Conservation (phyloP, 192 early-diverging fungal genomes). For the Phycomyces blakesleeanus region DNA sequence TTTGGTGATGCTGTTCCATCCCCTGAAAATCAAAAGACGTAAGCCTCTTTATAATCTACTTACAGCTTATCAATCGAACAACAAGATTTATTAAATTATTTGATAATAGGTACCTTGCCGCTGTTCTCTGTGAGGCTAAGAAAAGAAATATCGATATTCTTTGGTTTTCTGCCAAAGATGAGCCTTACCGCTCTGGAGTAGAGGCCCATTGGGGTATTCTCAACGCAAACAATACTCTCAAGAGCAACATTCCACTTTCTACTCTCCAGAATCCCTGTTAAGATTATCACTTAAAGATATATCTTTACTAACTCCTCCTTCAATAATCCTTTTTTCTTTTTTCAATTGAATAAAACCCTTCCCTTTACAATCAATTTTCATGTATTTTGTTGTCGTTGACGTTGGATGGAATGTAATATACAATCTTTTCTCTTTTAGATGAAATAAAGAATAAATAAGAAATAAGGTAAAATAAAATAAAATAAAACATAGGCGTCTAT, state of each 20-base stretch:
- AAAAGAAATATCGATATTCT: slow-evolving; percentile 47
- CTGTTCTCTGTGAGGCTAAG: slow-evolving; percentile 48
- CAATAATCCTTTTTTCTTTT: too few relatives aligned
- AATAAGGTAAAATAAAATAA: background rate
- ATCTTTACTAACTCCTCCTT: too few relatives aligned
- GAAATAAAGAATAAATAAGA: background rate
- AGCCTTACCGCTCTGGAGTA: slow-evolving; percentile 52
- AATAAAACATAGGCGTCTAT: background rate
- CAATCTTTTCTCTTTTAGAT: too few relatives aligned
- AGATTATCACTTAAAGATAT: background rate
- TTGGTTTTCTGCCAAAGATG: slow-evolving; percentile 58
- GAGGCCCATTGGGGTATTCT: slow-evolving; percentile 26
- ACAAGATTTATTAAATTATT: background rate
- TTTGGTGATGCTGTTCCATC: slow-evolving; percentile 44
- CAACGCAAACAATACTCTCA: slow-evolving; percentile 17
- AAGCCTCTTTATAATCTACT: background rate
- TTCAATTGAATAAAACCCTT: too few relatives aligned
- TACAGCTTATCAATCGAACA: too few relatives aligned
- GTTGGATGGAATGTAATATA: too few relatives aligned
- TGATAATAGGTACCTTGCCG: slow-evolving; percentile 37
- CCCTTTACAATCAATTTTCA: too few relatives aligned
- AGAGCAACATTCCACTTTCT: background rate
- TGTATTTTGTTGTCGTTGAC: too few relatives aligned
- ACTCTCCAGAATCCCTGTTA: background rate
- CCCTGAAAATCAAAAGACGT: slow-evolving; percentile 43